Percentiles rank a stretch among this genome's conserved stretches.
phyloP scores from a whole-genome alignment of 2,329 filamentous ascomycete genomes.

The Stagonosporopsis tanaceti region DNA sequence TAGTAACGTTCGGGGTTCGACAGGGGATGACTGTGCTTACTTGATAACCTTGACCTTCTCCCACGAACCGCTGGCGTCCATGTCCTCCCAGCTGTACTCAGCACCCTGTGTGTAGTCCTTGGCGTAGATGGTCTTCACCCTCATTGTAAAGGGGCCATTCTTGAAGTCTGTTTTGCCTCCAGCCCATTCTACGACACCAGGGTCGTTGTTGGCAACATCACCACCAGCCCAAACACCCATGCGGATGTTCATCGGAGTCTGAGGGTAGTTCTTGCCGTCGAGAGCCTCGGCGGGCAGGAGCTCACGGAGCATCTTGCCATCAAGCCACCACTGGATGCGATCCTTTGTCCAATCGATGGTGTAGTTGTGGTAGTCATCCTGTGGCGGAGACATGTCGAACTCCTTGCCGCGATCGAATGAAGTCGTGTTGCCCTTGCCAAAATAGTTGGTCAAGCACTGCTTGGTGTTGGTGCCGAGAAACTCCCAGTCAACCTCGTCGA shows the following conservation, averaged over 20 bases:
- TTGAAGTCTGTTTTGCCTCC: conserved; percentile 73
- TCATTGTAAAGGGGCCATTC: conserved; percentile 76
- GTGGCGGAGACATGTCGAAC: conserved; percentile 40
- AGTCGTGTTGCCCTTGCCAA: conserved; percentile 63
- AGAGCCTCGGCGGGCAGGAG: conserved; percentile 67
- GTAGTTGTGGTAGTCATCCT: conserved; percentile 52
- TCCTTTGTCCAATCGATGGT: conserved; percentile 72
- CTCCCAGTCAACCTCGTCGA: conserved; percentile 65
- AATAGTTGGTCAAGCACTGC: conserved; percentile 61
- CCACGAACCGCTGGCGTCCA: conserved; percentile 62
- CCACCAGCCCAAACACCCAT: conserved; percentile 73
- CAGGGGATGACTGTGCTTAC: conserved; percentile 38
- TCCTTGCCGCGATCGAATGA: conserved; percentile 58
- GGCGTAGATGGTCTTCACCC: conserved; percentile 68
- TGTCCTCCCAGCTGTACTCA: conserved; percentile 69
- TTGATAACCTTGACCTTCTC: conserved; percentile 60
- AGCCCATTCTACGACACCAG: conserved; percentile 61
- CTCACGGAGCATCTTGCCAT: conserved; percentile 68
- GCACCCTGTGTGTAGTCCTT: conserved; percentile 66
- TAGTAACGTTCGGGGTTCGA: background rate
- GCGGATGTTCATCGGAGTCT: conserved; percentile 77
- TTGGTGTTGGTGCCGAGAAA: conserved; percentile 51
- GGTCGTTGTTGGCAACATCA: conserved; percentile 53
- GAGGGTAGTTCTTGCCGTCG: conserved; percentile 68
- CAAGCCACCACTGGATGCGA: conserved; percentile 70